These are phyloP conservation scores for Meripilus lineatus DNA, from an alignment of 1,284 basidiomycete species.

Conservation along the genomic window DNA sequence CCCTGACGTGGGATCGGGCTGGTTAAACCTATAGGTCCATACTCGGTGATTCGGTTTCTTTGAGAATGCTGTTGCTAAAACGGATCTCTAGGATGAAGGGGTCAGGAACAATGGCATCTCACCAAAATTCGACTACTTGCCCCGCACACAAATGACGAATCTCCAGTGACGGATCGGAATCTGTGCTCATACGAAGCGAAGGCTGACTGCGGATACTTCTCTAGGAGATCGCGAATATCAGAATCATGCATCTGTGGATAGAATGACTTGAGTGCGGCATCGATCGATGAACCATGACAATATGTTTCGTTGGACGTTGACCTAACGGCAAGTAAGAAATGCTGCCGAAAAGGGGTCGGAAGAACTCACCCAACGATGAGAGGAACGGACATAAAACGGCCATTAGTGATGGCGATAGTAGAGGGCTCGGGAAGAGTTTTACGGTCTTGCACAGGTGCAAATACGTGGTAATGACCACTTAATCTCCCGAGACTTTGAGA, in stretches of 20 bases:
- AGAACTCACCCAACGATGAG: constrained; percentile 51
- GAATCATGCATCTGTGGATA: constrained; percentile 40
- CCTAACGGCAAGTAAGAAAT: constrained; percentile 22
- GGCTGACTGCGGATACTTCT: constrained; percentile 34
- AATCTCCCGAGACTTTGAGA: too few species aligned
- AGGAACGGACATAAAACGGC: constrained; percentile 44
- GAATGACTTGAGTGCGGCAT: constrained; percentile 31
- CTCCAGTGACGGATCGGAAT: constrained; percentile 41
- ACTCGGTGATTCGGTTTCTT: constrained; percentile 29
- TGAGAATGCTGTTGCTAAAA: constrained; percentile 39
- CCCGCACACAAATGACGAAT: constrained; percentile 43
- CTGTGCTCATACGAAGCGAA: constrained; percentile 37
- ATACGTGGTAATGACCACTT: constrained; percentile 36
- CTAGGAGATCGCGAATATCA: constrained; percentile 34
- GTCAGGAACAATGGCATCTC: not conserved
- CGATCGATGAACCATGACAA: constrained; percentile 24
- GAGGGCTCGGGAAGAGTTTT: constrained; percentile 43
- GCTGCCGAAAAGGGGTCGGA: not conserved
- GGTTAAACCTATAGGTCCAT: constrained; percentile 51
- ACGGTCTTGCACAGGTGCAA: constrained; percentile 42
- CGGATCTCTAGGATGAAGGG: constrained; percentile 28
- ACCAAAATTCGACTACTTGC: constrained; percentile 28
- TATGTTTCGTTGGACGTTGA: constrained; percentile 51
- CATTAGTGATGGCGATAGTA: constrained; percentile 36
- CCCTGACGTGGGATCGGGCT: constrained; percentile 38